Percentiles rank a stretch among this genome's conserved stretches.
Evolutionary conservation across 176 grass and related monocot genomes (phyloP).

Genomic region (Triticum urartu): DNA sequence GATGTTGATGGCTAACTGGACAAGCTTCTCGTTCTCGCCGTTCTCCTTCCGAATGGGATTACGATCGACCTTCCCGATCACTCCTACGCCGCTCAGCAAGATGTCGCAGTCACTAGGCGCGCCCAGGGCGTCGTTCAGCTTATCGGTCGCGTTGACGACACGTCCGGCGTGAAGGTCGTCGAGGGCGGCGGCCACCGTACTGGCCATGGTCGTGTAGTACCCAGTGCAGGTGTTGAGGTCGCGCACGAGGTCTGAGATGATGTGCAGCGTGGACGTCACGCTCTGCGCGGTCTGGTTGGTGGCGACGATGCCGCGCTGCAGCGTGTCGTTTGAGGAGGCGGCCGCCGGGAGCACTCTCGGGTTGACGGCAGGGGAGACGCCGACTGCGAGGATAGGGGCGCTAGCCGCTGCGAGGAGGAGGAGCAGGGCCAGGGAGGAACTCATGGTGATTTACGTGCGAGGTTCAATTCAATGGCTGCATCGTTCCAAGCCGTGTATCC

Average conservation of each 20-base stretch:
- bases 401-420: neutral
- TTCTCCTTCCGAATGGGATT: neutral
- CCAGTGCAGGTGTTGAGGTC: neutral
- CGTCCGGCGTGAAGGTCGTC: neutral
- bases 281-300: neutral
- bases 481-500: neutral
- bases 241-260: neutral
- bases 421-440: neutral
- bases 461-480: neutral
- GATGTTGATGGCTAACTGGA: neutral
- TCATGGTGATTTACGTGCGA: too few species aligned
- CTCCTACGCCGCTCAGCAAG: neutral
- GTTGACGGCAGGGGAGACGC: too few species aligned
- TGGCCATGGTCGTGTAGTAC: neutral
- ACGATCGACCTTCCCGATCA: neutral
- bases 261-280: neutral
- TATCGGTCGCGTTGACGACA: neutral
- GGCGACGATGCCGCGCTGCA: neutral
- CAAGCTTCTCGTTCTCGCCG: neutral
- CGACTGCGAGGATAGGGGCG: too few species aligned
- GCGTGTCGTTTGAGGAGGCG: neutral
- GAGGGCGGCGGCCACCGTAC: neutral
- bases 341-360: too few species aligned
- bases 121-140: neutral
- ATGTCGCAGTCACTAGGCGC: neutral